Conservation (phyloP, 345 rosid species). For the Eucalyptus regnans region DNA sequence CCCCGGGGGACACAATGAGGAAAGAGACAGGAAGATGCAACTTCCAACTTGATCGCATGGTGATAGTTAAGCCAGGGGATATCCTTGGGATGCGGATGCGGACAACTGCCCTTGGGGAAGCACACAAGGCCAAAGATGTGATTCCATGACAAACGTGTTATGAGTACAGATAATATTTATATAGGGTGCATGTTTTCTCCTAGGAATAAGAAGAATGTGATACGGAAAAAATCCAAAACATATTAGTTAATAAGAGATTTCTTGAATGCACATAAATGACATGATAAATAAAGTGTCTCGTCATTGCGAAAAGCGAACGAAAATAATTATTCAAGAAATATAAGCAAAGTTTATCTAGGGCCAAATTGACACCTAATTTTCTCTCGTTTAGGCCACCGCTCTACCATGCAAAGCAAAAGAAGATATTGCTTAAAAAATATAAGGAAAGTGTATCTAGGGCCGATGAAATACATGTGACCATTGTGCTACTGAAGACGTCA, state of each 20-base stretch:
- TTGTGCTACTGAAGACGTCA: background rate
- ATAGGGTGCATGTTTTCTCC: background rate
- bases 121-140: background rate
- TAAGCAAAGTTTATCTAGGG: too few relatives aligned
- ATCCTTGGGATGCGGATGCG: background rate
- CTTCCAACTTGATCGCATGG: background rate
- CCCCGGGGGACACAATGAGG: background rate
- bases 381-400: too few relatives aligned
- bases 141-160: background rate
- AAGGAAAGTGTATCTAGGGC: background rate
- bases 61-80: background rate
- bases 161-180: background rate
- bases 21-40: background rate
- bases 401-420: too few relatives aligned
- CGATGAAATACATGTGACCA: rapidly evolving
- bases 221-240: too few relatives aligned
- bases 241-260: too few relatives aligned
- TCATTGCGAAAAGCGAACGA: background rate
- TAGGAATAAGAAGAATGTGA: background rate
- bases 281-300: background rate
- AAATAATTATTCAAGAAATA: too few relatives aligned
- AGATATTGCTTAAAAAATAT: too few relatives aligned
- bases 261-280: too few relatives aligned
- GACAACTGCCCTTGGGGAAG: background rate
- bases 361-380: too few relatives aligned